phyloP scores from a whole-genome alignment of 2,329 filamentous ascomycete species.

The Hypoxylon sp. region DNA sequence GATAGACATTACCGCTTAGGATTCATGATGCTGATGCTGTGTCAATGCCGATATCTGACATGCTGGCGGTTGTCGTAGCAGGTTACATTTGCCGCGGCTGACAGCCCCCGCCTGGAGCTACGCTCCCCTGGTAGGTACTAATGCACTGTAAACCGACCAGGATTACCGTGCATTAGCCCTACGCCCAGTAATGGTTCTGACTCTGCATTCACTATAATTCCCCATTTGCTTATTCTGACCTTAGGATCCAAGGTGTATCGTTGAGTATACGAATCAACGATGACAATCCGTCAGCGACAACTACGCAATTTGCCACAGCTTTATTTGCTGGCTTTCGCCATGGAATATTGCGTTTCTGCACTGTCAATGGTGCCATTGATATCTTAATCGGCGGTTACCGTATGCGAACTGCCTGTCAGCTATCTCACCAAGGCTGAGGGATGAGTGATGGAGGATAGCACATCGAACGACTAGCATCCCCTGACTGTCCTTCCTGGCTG shows the following conservation, averaged over 20 bases:
- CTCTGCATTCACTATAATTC: slow-evolving; percentile 3
- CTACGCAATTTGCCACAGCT: not conserved
- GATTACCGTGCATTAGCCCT: slow-evolving; percentile 4
- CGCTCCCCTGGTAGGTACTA: not conserved
- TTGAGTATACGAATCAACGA: not conserved
- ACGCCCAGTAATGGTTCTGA: not conserved
- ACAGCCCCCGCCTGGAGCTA: not conserved
- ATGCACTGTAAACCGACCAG: slow-evolving; percentile 2
- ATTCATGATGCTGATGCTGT: slow-evolving; percentile 1
- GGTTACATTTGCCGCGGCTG: not conserved
- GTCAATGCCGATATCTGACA: slow-evolving; percentile 4
- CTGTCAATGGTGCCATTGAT: slow-evolving; percentile 3
- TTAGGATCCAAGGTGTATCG: not conserved
- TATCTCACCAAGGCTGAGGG: not conserved
- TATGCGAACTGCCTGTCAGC: not conserved
- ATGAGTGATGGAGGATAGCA: not conserved
- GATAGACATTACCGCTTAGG: not conserved
- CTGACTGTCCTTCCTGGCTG: not conserved
- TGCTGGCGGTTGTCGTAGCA: not conserved
- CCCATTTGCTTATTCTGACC: not conserved
- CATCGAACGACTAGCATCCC: slow-evolving; percentile 1
- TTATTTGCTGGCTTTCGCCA: not conserved
- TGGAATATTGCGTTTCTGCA: not conserved
- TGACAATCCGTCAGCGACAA: not conserved
- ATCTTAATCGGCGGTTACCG: not conserved